A percentile compares a stretch with the other conserved stretches of the same genome.
Evolutionary conservation across 139 green algal species (phyloP).

Genomic region (Gonium pectorale): DNA sequence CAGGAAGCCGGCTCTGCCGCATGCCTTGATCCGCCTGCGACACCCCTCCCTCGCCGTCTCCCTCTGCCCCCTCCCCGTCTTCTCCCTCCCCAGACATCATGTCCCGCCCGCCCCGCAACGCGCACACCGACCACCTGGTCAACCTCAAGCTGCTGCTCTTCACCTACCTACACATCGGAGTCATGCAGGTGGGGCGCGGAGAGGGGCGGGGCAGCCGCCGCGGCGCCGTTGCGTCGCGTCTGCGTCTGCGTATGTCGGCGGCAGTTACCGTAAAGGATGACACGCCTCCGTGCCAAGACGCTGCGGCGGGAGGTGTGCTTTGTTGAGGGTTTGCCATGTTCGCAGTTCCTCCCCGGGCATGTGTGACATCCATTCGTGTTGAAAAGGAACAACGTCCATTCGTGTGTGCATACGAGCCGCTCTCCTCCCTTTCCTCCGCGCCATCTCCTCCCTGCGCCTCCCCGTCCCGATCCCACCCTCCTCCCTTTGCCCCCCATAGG

Average conservation of each 20-base stretch:
- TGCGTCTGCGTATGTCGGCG: too few species aligned
- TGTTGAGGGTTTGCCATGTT: too few species aligned
- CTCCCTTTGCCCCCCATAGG: conserved; percentile 16
- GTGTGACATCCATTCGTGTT: too few species aligned
- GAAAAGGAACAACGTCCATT: too few species aligned
- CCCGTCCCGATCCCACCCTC: neutral
- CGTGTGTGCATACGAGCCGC: too few species aligned
- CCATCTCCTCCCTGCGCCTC: neutral
- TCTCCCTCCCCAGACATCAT: conserved; percentile 76
- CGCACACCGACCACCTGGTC: conserved; percentile 75
- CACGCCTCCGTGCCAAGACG: too few species aligned
- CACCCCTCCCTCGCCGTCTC: neutral
- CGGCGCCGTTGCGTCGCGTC: too few species aligned
- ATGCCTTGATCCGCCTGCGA: neutral
- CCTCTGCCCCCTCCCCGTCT: neutral
- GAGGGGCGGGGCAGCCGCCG: neutral
- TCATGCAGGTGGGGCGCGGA: conserved; percentile 66
- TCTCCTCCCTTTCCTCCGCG: neutral
- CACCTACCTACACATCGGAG: conserved; percentile 85
- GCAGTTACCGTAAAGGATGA: too few species aligned
- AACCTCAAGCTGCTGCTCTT: conserved; percentile 75
- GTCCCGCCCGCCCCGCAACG: conserved; percentile 76
- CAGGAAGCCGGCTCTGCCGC: neutral
- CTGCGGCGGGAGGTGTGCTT: too few species aligned
- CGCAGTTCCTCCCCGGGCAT: too few species aligned